Base-by-base conservation (phyloP, 345 rosid species). In the Microthlaspi erraticum region DNA sequence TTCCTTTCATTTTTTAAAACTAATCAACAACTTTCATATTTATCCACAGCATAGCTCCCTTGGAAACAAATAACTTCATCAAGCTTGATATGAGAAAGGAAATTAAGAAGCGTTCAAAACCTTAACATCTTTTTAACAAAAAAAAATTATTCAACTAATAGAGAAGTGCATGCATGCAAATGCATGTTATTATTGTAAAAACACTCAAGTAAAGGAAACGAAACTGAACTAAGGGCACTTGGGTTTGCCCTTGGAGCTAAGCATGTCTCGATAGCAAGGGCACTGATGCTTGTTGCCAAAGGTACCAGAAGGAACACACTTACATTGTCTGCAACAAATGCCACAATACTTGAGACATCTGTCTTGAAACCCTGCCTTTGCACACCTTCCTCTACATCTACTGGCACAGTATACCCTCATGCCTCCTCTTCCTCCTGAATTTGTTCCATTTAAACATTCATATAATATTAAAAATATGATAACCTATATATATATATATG, bases 301-400 rank as follows among this genome's bases (percentile, higher is more conserved):
- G 58, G 92, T 83, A 61, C 96, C 92, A 16, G 90, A 85, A 18
- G 92, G 96, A 52, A 89, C 96, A 55, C 96, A 87, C 51, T 79
- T 73, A 80, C 96, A 89, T 58, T 78, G 42, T 43, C 19, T 48
- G 72, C 96, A 89, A 77, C 96, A 89, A 33, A 89, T 64, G 33
- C 84, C 84, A 52, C 96, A 89, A 67, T 87, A 87, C 86, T 80
- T 89, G 12, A 87, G 46, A 78, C 96, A 89, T 60, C 83, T 60
- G 41, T 80, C 85, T 64, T 59, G 42, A 66, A 72, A 23, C 26
- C 84, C 79, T 19, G 96, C 90, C n/a, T 60, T 79, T 13, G 76
- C 49, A 65, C 96, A 87, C 80, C 96, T 84, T 26, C 5, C 75
- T 11, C 50, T 39, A 82, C 93, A 90, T 66, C 84, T 85, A 32